These are phyloP conservation scores for Ascochyta clinopodiicola DNA, from an alignment of 2,329 filamentous ascomycete genomes.

Conservation along the genomic window DNA sequence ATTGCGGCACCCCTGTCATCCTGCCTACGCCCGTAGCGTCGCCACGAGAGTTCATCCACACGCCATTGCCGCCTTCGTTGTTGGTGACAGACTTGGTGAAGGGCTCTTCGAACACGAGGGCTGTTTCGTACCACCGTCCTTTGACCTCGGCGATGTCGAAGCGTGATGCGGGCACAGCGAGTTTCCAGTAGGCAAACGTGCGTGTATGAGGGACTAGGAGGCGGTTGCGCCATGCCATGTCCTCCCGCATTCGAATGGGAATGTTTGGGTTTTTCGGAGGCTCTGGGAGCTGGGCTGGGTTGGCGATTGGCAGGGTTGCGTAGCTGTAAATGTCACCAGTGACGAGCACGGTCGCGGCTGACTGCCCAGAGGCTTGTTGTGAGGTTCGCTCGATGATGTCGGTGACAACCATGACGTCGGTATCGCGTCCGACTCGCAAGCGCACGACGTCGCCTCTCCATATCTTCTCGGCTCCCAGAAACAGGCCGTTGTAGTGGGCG, in stretches of 20 bases:
- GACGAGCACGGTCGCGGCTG: conserved; percentile 48
- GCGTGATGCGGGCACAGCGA: conserved; percentile 42
- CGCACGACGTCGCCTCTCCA: conserved; percentile 66
- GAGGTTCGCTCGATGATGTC: conserved; percentile 51
- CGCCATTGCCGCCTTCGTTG: conserved; percentile 52
- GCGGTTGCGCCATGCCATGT: conserved; percentile 58
- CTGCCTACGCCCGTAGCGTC: conserved; percentile 43
- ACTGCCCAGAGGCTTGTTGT: conserved; percentile 19
- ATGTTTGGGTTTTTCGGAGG: conserved; percentile 53
- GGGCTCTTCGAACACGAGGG: conserved; percentile 52
- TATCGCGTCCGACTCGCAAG: conserved; percentile 53
- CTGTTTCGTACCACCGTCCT: conserved; percentile 67
- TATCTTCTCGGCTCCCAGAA: conserved; percentile 65
- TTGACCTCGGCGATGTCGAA: conserved; percentile 59
- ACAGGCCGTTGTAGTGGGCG: conserved; percentile 61
- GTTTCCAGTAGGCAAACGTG: conserved; percentile 53
- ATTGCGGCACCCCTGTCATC: conserved; percentile 36
- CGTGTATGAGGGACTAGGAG: conserved; percentile 49
- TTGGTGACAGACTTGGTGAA: conserved; percentile 45
- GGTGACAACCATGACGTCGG: conserved; percentile 58
- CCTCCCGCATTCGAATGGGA: conserved; percentile 59
- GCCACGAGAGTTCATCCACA: conserved; percentile 57
- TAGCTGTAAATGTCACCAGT: conserved; percentile 62
- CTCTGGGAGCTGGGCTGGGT: conserved; percentile 42
- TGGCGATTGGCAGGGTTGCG: conserved; percentile 40